Evolutionary conservation across 768 basidiomycete species (phyloP), one percentile per base, ranked within the genome.

Genomic region (Gloeopeniophorella convolvens): DNA sequence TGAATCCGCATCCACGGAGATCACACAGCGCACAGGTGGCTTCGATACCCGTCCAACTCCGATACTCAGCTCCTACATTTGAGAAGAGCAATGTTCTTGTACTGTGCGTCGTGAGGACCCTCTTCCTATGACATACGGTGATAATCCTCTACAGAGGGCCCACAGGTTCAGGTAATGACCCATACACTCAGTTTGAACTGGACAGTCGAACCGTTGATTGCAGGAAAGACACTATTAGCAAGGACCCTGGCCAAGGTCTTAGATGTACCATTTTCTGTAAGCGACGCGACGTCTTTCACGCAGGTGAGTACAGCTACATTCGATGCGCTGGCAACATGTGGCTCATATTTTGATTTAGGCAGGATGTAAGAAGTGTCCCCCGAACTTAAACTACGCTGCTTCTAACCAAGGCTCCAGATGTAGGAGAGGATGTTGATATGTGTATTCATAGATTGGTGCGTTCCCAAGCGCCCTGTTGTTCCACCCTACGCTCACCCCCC

Each of bases 21-120:
- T 41, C 53, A 7, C 57, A 45, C 13, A 21, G 42, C 24, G 41
- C 40, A 3, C 55, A 45, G 8, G 41, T 46, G 5, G 30, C 42
- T 18, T 37, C 55, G 8, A 16, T 57, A 33, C 59, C 75, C 5
- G 64, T 75, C 18, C 68, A 63, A 32, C 60, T 71, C 42, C 75
- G 68, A n/a, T 71, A 73, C 37, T 65, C 69, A 7, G 59, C 69
- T 12, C 78, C 84, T 18, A 62, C 80, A 21, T 89, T 95, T 45
- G 94, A 98, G 73, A 98, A 98, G 75, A 93, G 89, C 60, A 98
- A 98, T 63, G 89, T 97, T 3, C 70, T 98, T 35, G 83, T 97
- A 51, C 77, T 98, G 92, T 93, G 63, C 59, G 77, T 68, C 30
- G 37, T 31, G n/a, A 11, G 10, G 23, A 34, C 40, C 66, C 23